Evolutionary conservation across 108 stramenopile genomes (phyloP).

Genomic region (Pseudonitzschia pungens): DNA sequence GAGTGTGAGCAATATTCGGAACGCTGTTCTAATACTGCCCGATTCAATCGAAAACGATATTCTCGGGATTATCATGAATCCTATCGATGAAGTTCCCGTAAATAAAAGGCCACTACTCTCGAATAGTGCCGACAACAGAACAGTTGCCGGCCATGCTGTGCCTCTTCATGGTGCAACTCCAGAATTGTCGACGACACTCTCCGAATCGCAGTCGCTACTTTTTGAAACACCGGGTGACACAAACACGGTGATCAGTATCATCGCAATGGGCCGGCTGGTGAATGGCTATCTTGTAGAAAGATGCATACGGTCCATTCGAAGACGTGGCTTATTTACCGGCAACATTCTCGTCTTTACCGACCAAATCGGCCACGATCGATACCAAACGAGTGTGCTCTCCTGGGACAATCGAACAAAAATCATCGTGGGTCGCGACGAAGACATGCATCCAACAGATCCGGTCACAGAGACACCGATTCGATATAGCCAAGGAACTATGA

Average conservation of each 20-base stretch:
- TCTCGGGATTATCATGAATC: neutral
- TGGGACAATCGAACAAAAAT: slow-evolving; percentile 6
- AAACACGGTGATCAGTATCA: slow-evolving; percentile 10
- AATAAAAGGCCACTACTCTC: neutral
- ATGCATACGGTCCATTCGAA: slow-evolving; percentile 10
- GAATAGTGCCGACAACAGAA: no score
- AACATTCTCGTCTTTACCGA: slow-evolving; percentile 13
- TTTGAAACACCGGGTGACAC: neutral
- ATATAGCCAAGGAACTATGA: slow-evolving; percentile 2
- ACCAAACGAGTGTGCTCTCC: neutral
- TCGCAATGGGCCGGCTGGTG: slow-evolving; percentile 13
- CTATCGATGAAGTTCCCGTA: neutral
- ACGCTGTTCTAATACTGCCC: neutral
- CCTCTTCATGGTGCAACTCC: neutral
- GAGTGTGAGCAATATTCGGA: slow-evolving; percentile 2
- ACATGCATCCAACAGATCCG: neutral
- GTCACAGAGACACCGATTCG: neutral
- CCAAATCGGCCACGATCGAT: neutral
- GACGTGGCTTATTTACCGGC: neutral
- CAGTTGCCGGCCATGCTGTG: neutral
- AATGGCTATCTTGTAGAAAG: slow-evolving; percentile 3
- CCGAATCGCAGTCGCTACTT: neutral
- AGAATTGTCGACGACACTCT: neutral
- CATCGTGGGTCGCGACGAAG: slow-evolving; percentile 8
- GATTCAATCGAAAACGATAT: neutral